Conservation (phyloP, 768 basidiomycete genomes). For the Neoboletus brunneissimus region DNA sequence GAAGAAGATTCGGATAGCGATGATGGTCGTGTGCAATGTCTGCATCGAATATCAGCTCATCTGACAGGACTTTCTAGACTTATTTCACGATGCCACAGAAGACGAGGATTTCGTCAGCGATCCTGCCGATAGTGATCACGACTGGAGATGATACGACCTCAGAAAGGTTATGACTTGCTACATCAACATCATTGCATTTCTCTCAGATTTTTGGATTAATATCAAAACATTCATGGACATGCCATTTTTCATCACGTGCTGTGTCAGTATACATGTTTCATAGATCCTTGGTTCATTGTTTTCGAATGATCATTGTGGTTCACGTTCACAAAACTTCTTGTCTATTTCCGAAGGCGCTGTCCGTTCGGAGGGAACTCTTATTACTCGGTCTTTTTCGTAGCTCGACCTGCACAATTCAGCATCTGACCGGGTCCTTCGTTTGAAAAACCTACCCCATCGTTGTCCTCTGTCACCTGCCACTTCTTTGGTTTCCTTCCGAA, state of each 20-base stretch:
- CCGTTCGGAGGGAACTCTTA: slow-evolving; percentile 1
- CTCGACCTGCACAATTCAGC: slow-evolving; percentile 20
- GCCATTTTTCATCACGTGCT: slow-evolving; percentile 5
- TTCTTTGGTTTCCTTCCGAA: slow-evolving; percentile 20
- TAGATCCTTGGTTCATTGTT: slow-evolving; percentile 1
- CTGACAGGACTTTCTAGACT: slow-evolving; percentile 39
- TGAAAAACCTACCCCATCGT: slow-evolving; percentile 20
- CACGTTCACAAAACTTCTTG: neutral
- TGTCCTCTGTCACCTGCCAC: neutral
- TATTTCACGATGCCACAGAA: slow-evolving; percentile 55
- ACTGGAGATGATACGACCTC: slow-evolving; percentile 32
- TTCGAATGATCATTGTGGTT: slow-evolving; percentile 1
- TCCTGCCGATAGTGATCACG: slow-evolving; percentile 30
- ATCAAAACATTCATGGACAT: slow-evolving; percentile 21
- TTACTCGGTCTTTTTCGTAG: slow-evolving; percentile 18
- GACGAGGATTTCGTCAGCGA: slow-evolving; percentile 39
- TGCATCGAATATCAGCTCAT: neutral
- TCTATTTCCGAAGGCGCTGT: neutral
- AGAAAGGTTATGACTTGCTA: neutral
- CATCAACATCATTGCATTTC: slow-evolving; percentile 20
- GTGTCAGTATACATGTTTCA: slow-evolving; percentile 18
- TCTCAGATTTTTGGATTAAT: slow-evolving; percentile 17
- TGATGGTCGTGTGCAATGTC: slow-evolving; percentile 35
- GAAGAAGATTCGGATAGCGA: slow-evolving; percentile 50
- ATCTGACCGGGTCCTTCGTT: neutral